A percentile compares a stretch with the other conserved stretches of the same genome.
Conservation (phyloP, 345 rosid genomes). For the Dovyalis caffra region DNA sequence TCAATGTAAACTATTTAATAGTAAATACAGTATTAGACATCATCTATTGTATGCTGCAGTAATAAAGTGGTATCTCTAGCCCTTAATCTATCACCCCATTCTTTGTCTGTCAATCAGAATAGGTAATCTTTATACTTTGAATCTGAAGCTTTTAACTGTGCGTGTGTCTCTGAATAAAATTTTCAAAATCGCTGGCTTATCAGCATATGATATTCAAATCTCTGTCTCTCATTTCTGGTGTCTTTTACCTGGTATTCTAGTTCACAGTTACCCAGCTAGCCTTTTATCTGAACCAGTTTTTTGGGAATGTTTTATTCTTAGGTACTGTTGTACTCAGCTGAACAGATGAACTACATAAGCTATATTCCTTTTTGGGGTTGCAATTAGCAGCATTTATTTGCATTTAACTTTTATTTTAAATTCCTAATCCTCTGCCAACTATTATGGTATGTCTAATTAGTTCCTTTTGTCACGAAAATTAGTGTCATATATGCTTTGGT, state of each 20-base stretch:
- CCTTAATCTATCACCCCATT: background rate
- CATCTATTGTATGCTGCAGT: background rate
- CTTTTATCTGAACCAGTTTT: background rate
- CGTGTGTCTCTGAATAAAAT: background rate
- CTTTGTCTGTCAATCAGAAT: background rate
- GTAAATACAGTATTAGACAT: background rate
- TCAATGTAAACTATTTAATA: background rate
- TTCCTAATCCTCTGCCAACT: background rate
- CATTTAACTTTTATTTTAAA: background rate
- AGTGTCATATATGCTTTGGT: background rate
- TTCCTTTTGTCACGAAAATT: slow-evolving; percentile 3
- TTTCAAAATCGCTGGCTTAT: background rate
- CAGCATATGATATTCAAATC: background rate
- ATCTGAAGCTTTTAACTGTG: background rate
- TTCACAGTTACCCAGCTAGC: background rate
- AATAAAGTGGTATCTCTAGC: background rate
- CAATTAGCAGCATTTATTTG: background rate
- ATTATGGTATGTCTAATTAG: background rate
- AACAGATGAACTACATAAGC: background rate
- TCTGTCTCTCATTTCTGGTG: background rate
- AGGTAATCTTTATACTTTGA: background rate
- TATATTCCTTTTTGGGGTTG: background rate
- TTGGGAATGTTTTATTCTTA: too few species aligned
- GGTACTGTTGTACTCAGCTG: background rate
- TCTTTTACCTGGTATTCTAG: background rate